A percentile compares a stretch with the other conserved stretches of the same genome.
Evolutionary conservation across 768 basidiomycete species (phyloP).

Genomic region (Serendipita sp.): DNA sequence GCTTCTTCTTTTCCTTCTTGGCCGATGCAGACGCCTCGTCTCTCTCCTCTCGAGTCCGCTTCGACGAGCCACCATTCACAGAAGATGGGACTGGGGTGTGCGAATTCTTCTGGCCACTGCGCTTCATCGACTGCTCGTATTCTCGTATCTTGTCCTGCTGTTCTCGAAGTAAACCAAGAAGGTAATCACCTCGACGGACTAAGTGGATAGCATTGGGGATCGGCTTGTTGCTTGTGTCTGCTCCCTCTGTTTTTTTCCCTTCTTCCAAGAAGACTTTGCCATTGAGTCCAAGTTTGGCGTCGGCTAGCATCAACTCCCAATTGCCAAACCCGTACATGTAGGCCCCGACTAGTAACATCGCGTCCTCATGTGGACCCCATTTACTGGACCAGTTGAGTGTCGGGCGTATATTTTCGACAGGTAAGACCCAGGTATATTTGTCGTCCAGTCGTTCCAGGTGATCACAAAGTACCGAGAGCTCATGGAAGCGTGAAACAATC

Average conservation of each 20-base stretch:
- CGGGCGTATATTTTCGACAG: constrained; percentile 83
- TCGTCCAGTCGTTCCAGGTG: constrained; percentile 60
- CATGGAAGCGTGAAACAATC: constrained; percentile 72
- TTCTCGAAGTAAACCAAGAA: constrained; percentile 67
- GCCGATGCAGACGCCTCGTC: constrained; percentile 14
- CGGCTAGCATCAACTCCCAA: constrained; percentile 92
- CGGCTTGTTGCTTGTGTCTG: constrained; percentile 41
- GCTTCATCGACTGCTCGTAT: constrained; percentile 65
- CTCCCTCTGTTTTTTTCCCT: constrained; percentile 71
- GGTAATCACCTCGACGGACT: constrained; percentile 89
- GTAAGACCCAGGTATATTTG: constrained; percentile 68
- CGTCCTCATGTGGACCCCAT: constrained; percentile 85
- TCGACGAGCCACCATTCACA: constrained; percentile 39
- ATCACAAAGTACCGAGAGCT: constrained; percentile 74
- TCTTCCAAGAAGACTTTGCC: constrained; percentile 98
- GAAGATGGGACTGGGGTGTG: constrained; percentile 48
- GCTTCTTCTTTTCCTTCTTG: constrained; percentile 51
- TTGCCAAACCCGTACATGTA: constrained; percentile 88
- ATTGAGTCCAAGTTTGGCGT: constrained; percentile 59
- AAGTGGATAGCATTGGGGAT: constrained; percentile 98
- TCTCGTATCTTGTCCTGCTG: constrained; percentile 82
- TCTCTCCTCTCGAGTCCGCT: constrained; percentile 52
- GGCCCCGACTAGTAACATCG: constrained; percentile 87
- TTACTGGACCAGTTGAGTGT: constrained; percentile 94
- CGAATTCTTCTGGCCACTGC: constrained; percentile 43